Conservation (phyloP, 2,329 filamentous ascomycete species). For the Kalmusia sp. region DNA sequence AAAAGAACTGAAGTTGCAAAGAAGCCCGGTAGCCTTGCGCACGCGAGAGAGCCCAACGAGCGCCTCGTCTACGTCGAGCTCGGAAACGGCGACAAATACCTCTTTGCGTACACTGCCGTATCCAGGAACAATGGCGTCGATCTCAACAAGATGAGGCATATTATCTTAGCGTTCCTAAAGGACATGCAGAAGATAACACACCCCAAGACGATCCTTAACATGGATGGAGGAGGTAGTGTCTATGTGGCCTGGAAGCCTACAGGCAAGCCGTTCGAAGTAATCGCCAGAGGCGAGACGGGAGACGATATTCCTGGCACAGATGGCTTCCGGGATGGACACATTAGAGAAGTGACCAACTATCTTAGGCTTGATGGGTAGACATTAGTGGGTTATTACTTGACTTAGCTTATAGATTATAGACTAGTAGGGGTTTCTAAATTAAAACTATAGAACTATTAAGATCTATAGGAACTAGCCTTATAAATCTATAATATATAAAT, state of each 20-base stretch:
- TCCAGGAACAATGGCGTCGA: background rate
- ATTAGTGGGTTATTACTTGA: too few relatives aligned
- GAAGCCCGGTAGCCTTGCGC: constrained; percentile 2
- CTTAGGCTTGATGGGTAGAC: background rate
- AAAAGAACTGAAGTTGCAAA: background rate
- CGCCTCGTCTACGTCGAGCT: background rate
- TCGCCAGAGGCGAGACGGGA: background rate
- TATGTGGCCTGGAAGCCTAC: background rate
- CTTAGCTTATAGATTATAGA: too few relatives aligned
- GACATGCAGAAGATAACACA: background rate
- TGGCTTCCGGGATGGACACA: background rate
- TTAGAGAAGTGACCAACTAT: background rate
- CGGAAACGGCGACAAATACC: background rate
- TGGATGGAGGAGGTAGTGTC: constrained; percentile 5
- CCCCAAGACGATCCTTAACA: background rate
- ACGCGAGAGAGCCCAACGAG: constrained; percentile 5
- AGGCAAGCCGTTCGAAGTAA: background rate
- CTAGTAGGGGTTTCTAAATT: too few relatives aligned
- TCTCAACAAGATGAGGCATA: background rate
- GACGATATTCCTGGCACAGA: background rate
- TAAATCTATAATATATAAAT: too few relatives aligned
- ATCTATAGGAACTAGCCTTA: too few relatives aligned
- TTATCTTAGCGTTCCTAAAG: background rate
- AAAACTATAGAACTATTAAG: too few relatives aligned
- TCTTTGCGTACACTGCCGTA: constrained; percentile 1